Evolutionary conservation across 2,329 filamentous ascomycete species (phyloP), one percentile per base, ranked within the genome.

Genomic region (Claviceps monticola): DNA sequence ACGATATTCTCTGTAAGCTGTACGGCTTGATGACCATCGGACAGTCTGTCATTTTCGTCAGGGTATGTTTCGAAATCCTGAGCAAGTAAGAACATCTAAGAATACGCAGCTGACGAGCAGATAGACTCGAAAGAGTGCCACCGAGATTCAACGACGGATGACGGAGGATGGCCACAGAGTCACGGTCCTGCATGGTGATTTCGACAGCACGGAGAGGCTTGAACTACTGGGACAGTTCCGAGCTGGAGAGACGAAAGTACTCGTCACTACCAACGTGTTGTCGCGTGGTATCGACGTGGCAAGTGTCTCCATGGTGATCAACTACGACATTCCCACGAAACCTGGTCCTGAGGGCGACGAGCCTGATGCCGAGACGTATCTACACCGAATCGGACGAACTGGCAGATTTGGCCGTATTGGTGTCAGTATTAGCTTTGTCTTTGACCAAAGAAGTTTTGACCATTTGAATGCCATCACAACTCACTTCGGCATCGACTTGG

Each of bases 11-110:
- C 7, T 86, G 94, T 66, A 88, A 91, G 64, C 85, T 98, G 54
- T 98, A 98, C 65, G 90, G 91, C 53, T 74, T 97, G 45, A 91
- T 98, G 80, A 96, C 90, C 16, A 89, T 97, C 61, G 90, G 90
- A 5, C 95, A 91, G 7, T 97, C 93, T 0, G 95, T 98, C 63
- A 97, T 98, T 61, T 98, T 98, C 63, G 91, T 97, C 67, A 88
- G 84, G 76, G 88, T 90, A 71, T 41, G 57, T 48, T 17, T 6
- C 42, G 1, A 55, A 74, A 53, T 13, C 9, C 34, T 6, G 9
- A 37, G 23, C 13, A 29, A 17, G 19, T 6, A 44, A 16, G 23
- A n/a, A 9, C 8, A 11, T 39, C 2, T 42, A 8, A 13, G 16
- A 29, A 47, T 41, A 16, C 19, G 37, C 5, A 3, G 42, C 55